Evolutionary conservation across 495 filamentous ascomycete species (phyloP), one percentile per base, ranked within the genome.

Genomic region (Talaromyces ruber): DNA sequence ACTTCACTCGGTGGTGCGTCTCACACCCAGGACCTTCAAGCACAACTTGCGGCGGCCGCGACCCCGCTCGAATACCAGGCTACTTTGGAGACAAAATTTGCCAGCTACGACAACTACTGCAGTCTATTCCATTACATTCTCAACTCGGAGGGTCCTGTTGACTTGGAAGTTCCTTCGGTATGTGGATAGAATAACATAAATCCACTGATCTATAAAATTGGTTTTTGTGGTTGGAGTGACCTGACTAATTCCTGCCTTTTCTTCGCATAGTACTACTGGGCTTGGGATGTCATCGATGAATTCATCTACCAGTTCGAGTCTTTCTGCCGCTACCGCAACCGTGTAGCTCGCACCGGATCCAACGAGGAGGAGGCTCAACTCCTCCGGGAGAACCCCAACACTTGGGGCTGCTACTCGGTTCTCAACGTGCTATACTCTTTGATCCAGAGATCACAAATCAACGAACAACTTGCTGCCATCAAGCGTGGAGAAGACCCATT

Each of bases 231-330:
- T 43, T n/a, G 4, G 21, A 37, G 14, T 29, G 22, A 12, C 7
- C 18, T 59, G 14, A 47, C 58, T 28, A 28, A 59, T 16, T 32
- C 16, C 29, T 50, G 18, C 25, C 7, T 24, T 32, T 63, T 64
- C 59, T 61, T 50, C 32, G 4, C 59, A 75, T 76, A 98, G 94
- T 93, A 96, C 77, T 96, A 92, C 80, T 98, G 94, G 94, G 95
- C 94, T 18, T 98, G 95, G 94, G 94, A 98, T 78, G 95, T 97
- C 63, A 98, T 98, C 75, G 94, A 98, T 70, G 94, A 98, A 72
- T 98, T 98, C 79, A 98, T 98, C 77, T 98, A 98, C 82, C 94
- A 98, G 76, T 98, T 98, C 82, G 97, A 98, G 81, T 95, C 91
- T 39, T 98, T 98, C 81, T 98, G 92, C 74, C 88, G 90, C 59